phyloP scores from a whole-genome alignment of 106 monocot genomes.

The Phalaenopsis aphrodite region DNA sequence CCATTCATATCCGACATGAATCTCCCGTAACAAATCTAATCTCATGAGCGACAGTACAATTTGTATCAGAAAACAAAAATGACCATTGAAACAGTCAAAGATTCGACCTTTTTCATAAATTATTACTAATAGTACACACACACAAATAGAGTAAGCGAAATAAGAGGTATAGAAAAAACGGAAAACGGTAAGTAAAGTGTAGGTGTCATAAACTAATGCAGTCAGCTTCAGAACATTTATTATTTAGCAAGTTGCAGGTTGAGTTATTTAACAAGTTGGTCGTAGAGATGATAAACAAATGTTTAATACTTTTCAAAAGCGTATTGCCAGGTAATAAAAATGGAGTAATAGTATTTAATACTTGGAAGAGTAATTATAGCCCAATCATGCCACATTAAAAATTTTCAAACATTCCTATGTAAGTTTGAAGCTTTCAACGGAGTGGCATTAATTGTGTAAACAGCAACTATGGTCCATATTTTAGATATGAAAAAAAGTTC shows the following conservation, averaged over 20 bases:
- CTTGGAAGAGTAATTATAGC: too few species aligned
- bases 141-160: too few species aligned
- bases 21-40: slow-evolving; percentile 73
- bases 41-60: neutral
- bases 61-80: too few species aligned
- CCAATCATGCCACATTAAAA: too few species aligned
- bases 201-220: neutral
- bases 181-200: neutral
- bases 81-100: neutral
- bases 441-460: neutral
- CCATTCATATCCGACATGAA: slow-evolving; percentile 74
- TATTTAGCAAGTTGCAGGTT: neutral
- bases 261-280: neutral
- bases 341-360: too few species aligned
- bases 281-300: neutral
- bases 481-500: neutral
- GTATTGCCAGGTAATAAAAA: too few species aligned
- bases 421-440: neutral
- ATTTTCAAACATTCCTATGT: neutral
- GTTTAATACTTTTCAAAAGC: too few species aligned
- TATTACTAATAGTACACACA: too few species aligned
- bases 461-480: neutral
- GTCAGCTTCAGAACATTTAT: neutral
- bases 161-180: too few species aligned
- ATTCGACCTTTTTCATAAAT: too few species aligned